phyloP scores from a whole-genome alignment of 768 basidiomycete species.

The Vararia minispora region DNA sequence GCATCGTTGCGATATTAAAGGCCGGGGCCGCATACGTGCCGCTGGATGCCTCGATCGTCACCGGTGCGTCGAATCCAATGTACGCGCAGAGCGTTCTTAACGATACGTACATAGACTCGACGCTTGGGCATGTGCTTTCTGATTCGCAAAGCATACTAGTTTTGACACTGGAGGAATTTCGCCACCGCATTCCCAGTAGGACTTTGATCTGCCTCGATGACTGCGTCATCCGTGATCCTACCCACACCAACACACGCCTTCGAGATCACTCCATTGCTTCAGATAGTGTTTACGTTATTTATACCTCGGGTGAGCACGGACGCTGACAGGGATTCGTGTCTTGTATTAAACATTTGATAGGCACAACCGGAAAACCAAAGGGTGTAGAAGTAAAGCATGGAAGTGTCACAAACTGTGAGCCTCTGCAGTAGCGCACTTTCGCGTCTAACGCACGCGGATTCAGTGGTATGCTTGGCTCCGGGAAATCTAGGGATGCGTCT shows the following conservation, averaged over 20 bases:
- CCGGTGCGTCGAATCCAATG: conserved; percentile 39
- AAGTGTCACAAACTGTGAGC: conserved; percentile 48
- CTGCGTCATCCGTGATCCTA: conserved; percentile 1
- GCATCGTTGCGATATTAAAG: conserved; percentile 43
- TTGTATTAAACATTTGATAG: conserved; percentile 16
- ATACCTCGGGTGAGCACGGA: conserved; percentile 40
- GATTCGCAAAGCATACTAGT: too few relatives aligned
- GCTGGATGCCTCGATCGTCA: conserved; percentile 44
- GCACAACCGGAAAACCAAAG: conserved; percentile 48
- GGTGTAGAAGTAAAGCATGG: conserved; percentile 49
- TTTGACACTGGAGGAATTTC: conserved; percentile 25
- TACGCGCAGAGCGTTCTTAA: conserved; percentile 31
- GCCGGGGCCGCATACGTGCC: conserved; percentile 51
- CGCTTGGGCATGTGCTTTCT: too few relatives aligned
- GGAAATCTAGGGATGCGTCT: conserved; percentile 52
- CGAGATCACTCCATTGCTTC: conserved; percentile 3
- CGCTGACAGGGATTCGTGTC: conserved; percentile 4
- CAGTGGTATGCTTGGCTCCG: conserved; percentile 34
- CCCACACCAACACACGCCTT: not conserved
- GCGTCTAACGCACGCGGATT: not conserved
- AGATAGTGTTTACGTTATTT: conserved; percentile 48
- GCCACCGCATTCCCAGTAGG: conserved; percentile 13
- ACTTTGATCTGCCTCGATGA: conserved; percentile 17
- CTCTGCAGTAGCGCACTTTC: not conserved
- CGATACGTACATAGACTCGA: too few relatives aligned